These are phyloP conservation scores for Blepharisma undulans DNA, from an alignment of 169 alveolate species.

Conservation along the genomic window DNA sequence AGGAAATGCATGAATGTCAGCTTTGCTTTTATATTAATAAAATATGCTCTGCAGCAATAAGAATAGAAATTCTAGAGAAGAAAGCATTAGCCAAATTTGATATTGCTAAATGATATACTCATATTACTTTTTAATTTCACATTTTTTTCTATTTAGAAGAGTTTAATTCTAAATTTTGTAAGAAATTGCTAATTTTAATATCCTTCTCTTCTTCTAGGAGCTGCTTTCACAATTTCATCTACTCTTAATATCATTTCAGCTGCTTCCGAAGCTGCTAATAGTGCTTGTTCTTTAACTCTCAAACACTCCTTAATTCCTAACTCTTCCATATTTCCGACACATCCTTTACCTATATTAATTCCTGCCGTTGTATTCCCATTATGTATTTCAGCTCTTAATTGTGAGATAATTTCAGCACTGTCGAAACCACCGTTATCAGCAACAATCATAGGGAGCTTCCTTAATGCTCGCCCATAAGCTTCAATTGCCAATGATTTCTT, in stretches of 20 bases:
- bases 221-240: constrained; percentile 97
- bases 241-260: constrained; percentile 99
- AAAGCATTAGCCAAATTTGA: neutral
- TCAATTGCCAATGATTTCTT: constrained; percentile 96
- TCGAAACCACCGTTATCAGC: constrained; percentile 98
- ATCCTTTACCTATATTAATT: constrained; percentile 90
- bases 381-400: constrained; percentile 87
- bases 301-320: constrained; percentile 96
- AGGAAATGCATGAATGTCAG: no score
- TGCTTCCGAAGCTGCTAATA: constrained; percentile 98
- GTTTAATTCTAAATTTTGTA: neutral
- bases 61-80: no score
- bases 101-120: no score
- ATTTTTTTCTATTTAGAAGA: neutral
- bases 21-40: no score
- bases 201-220: constrained; percentile 95
- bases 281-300: constrained; percentile 95
- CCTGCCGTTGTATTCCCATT: constrained; percentile 33
- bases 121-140: no score
- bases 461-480: constrained; percentile 97
- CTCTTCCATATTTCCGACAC: constrained; percentile 93
- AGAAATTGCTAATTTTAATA: constrained; percentile 30
- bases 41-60: no score
- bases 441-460: constrained; percentile 96
- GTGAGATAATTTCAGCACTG: constrained; percentile 96